These are phyloP conservation scores for Fraxinus velutina DNA, from an alignment of 305 asterid species.

Conservation along the genomic window DNA sequence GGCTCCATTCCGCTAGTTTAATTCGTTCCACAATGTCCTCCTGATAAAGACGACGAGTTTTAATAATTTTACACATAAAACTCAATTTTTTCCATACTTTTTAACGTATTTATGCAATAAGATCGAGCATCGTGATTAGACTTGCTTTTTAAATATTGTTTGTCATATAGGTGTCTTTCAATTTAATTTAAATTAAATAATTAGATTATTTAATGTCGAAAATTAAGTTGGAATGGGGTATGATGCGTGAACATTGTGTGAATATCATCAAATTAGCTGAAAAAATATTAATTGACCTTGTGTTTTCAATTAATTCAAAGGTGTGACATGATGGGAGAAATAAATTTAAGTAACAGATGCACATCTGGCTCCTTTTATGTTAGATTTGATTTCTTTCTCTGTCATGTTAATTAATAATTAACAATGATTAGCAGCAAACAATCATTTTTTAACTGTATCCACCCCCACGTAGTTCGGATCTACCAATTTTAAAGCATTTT, in stretches of 20 bases:
- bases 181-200: no score
- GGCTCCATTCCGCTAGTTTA: neutral
- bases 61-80: no score
- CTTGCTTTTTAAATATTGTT: neutral
- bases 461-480: neutral
- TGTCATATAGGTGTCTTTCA: neutral
- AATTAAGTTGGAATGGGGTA: neutral
- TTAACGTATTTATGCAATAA: neutral
- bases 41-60: no score
- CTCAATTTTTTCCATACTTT: no score
- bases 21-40: neutral
- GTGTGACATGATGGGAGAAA: constrained; percentile 12
- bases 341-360: constrained; percentile 5
- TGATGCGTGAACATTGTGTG: neutral
- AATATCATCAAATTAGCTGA: neutral
- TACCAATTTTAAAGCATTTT: neutral
- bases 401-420: constrained; percentile 24
- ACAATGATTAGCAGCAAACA: neutral
- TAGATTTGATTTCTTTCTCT: constrained; percentile 31
- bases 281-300: constrained; percentile 25
- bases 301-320: neutral
- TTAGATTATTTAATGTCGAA: neutral
- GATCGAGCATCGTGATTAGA: neutral
- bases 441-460: neutral
- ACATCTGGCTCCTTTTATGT: constrained; percentile 3